Conservation (phyloP, 352 stramenopile species). For the Pythium dissimile region DNA sequence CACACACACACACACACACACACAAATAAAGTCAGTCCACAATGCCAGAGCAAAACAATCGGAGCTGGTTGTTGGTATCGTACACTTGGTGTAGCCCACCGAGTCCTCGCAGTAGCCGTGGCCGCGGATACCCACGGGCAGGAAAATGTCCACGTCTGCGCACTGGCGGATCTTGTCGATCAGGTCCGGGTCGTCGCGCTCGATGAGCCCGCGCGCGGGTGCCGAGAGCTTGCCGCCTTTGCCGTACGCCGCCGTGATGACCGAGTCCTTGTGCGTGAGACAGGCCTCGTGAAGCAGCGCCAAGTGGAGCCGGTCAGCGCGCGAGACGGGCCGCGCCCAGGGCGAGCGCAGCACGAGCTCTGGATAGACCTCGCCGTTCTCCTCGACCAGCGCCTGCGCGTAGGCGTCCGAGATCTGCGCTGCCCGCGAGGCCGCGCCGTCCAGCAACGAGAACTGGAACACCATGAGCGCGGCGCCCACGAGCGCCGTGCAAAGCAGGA, state of each 20-base stretch:
- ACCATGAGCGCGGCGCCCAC: constrained; percentile 8
- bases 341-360: constrained; percentile 4
- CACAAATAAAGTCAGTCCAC: too few species aligned
- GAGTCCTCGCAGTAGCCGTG: constrained; percentile 73
- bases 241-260: constrained; percentile 29
- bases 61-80: too few species aligned
- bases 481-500: constrained; percentile 7
- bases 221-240: constrained; percentile 10
- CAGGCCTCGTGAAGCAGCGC: constrained; percentile 50
- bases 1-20: too few species aligned
- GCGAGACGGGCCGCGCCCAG: constrained; percentile 3
- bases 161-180: constrained; percentile 45
- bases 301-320: constrained; percentile 37
- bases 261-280: constrained; percentile 34
- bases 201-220: constrained; percentile 19
- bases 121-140: constrained; percentile 37
- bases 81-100: constrained; percentile 61
- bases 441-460: constrained; percentile 10
- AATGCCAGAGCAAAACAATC: too few species aligned
- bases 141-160: constrained; percentile 62
- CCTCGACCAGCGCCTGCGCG: constrained; percentile 3
- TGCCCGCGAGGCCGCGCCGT: neutral
- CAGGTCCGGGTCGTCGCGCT: constrained; percentile 31
- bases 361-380: constrained; percentile 13
- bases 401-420: neutral